Conservation (phyloP, 78 protist genomes). For the Paulinella micropora region DNA sequence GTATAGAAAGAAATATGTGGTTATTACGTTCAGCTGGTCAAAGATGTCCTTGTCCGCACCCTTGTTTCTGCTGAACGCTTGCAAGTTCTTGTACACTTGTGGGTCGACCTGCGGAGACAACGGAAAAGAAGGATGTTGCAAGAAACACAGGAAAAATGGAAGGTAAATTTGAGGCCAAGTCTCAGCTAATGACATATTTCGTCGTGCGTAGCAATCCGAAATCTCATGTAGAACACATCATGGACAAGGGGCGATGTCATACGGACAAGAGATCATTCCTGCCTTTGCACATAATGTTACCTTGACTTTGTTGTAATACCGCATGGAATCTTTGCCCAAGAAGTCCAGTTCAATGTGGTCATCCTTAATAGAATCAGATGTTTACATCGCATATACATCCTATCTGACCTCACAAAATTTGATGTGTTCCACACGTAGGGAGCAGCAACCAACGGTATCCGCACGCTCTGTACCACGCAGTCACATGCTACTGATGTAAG, state of each 20-base stretch:
- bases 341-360: slow-evolving; percentile 63
- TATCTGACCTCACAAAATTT: slow-evolving; percentile 4
- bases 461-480: slow-evolving; percentile 57
- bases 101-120: too few species aligned
- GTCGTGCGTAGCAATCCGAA: too few species aligned
- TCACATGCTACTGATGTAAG: background rate
- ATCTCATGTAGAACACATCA: too few species aligned
- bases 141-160: too few species aligned
- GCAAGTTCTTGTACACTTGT: slow-evolving; percentile 26
- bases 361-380: too few species aligned
- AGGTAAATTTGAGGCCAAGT: too few species aligned
- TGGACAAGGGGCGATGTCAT: too few species aligned
- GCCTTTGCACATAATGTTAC: too few species aligned
- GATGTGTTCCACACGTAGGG: slow-evolving; percentile 85
- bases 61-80: slow-evolving; percentile 27
- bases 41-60: slow-evolving; percentile 47
- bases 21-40: slow-evolving; percentile 26
- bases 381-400: too few species aligned
- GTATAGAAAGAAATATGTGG: background rate
- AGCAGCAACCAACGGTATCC: slow-evolving; percentile 97
- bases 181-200: too few species aligned
- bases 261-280: too few species aligned
- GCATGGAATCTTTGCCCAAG: slow-evolving; percentile 93
- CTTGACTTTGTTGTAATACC: slow-evolving; percentile 57
- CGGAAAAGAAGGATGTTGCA: too few species aligned